Base-by-base conservation (phyloP, 352 stramenopile genomes). In the Pythium utonaiense region DNA sequence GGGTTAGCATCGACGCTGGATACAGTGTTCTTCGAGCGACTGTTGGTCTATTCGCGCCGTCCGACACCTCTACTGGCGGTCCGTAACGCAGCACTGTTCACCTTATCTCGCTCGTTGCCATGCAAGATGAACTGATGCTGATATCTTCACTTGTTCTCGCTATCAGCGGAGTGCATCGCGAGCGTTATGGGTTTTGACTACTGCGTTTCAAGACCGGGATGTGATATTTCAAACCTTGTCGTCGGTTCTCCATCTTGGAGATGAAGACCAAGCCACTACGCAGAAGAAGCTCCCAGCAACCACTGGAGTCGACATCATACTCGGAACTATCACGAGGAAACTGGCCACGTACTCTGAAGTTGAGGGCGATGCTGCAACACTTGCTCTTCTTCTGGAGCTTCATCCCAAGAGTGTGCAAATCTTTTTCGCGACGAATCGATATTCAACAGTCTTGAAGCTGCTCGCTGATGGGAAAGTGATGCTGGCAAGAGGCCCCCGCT, bases 271-370 rank as follows among this genome's bases (percentile, higher is more conserved):
- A 27, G 0, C 27, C 17, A 36, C 45, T 13, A 21, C 22, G 12
- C 41, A 53, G 38, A 62, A 33, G 31, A 16, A 9, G 31, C 19
- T 48, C 27, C 1, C 16, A 21, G 38, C 21, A 19, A 49, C 5
- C 1, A 42, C 13, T 24, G 51, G 59, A 38, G 22, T 66, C n/a
- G 59, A 57, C 12, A 12, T 60, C 6, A 5, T 66, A 10, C 8
- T 60, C n/a, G 52, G 31, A 22, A 66, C 40, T 21, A 55, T 66
- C 40, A 25, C 24, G 22, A 40, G 14, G 24, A 66, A 60, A 44
- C 40, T 60, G 1, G 33, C 10, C 5, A 19, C 42, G n/a, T n/a
- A 24, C 10, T 8, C 47, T 27, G 34, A 45, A 17, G 30, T 66
- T 14, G 59, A 66, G 28, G 42, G 40, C 16, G 59, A 66, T 24